Base-by-base conservation (phyloP, 176 grass and related monocot species). In the Musa beccarii region DNA sequence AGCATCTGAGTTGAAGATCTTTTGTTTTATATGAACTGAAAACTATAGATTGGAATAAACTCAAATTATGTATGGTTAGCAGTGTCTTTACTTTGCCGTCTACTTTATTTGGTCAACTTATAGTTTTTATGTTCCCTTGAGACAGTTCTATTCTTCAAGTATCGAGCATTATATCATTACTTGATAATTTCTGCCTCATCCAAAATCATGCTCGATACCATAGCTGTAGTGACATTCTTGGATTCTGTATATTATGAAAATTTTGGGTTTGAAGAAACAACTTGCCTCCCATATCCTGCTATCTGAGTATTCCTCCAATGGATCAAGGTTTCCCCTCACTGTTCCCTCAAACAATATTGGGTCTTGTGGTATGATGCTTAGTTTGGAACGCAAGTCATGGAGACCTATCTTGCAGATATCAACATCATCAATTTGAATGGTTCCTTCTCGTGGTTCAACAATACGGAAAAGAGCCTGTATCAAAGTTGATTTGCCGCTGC, bases 341-440 rank as follows among this genome's bases (percentile, higher is more conserved):
- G 77, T 83, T 64, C 85, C 85, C 62, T 80, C 26, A 51, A 87
- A 87, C 23, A 87, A 73, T 57, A 53, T 74, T 34, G 85, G 85
- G 21, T 80, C 85, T 66, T 87, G 85, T 20, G 85, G 85, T 57
- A 87, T 80, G 69, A 83, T 65, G 67, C 81, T 81, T 70, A 87
- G 79, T 29, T 73, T 68, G 24, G 85, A 87, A 15, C 85, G 54
- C 62, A 87, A 64, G 59, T 80, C 85, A 67, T 80, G 81, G 11
- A 87, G 59, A 21, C 81, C 81, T 1, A 87, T 25, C 50, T 13
- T 28, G 49, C 76, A 59, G 9, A 87, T 77, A 34, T 87, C 73
- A 8, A 80, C 51, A 13, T 52, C 81, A 68, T 87, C 85, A 49
- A 87, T 83, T 25, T 59, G 79, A 51, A 87, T 87, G 4, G 67